Base-by-base conservation (phyloP, 2,329 filamentous ascomycete species). In the Colletotrichum camelliae region DNA sequence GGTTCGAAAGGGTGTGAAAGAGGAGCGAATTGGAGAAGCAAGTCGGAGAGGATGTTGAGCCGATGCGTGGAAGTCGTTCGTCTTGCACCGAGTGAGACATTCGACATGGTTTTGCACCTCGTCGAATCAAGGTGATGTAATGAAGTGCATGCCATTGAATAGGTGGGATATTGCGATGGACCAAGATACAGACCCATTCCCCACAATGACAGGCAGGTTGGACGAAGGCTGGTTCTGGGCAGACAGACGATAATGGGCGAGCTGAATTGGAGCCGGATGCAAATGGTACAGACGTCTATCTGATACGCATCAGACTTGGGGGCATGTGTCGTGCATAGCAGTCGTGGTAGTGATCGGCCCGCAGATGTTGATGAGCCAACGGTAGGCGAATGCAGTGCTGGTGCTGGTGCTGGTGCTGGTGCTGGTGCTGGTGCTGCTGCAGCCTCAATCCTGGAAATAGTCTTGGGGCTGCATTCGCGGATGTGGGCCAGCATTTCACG, bases 311-410 rank as follows among this genome's bases (percentile, higher is more conserved):
- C 70, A 65, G 66, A 39, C 70, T 67, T 29, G 65, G 33, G 57
- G 76, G 74, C 62, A 66, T 70, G 74, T 69, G 74, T 70, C 67
- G 76, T 76, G 74, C 74, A 76, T 64, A 29, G 65, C 67, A 35
- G 61, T 74, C 61, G 29, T 70, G 48, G 68, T 39, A 64, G 55
- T 60, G 66, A 77, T 74, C 76, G 57, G 43, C 74, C 68, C 48
- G 33, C 65, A 33, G 57, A 60, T 33, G 48, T 27, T 57, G 43
- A 37, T 52, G 69, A 74, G 52, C 39, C 48, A 76, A 64, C 60
- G 27, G 24, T 57, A 72, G 67, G 57, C 76, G 61, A 62, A 76
- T 77, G 76, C 69, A 72, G 69, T 60, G 48, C n/a, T 64, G 57
- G 43, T 52, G 43, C 35, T 55, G 43, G n/a, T 52, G 55, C 58